Base-by-base conservation (phyloP, 2,329 filamentous ascomycete genomes). In the Colletotrichum musae region DNA sequence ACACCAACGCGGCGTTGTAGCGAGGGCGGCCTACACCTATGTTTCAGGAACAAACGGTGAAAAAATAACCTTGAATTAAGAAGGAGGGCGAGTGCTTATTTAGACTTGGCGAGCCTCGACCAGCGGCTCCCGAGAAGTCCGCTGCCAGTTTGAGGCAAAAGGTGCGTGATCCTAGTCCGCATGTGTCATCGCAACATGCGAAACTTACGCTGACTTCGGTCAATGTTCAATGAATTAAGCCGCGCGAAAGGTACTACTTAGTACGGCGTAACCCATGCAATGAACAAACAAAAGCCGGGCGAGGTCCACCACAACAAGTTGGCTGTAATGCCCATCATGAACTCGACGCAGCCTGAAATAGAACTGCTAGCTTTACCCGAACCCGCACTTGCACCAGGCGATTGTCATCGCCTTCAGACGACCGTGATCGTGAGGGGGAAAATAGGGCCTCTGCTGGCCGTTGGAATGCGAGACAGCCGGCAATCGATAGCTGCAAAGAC, bases 51-150 rank as follows among this genome's bases (percentile, higher is more conserved):
- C 21, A 58, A 13, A 41, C 39, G 7, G 26, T n/a, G 15, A 18
- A 66, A 59, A 59, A 60, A 56, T 60, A 59, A 60, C 66, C 61
- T 66, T 66, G 61, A 59, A 59, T 69, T 53, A 24, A 48, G 45
- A 48, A 43, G 32, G n/a, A 56, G 28, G 52, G 45, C 16, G 21
- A 48, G 60, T 64, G 60, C 60, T 68, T 64, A 43, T 64, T 68
- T 68, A 32, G 48, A 58, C 53, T 64, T 64, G 39, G 39, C 48
- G 32, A 57, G 39, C 47, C 52, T 39, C 39, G 28, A 48, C 52
- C 47, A 53, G 24, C 36, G 18, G 21, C 18, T 32, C 32, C 21
- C 15, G 16, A 48, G 28, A 15, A 16, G 2, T 10, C 21, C 36
- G 18, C 28, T 5, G 26, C 13, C 28, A 43, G 24, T n/a, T 5